Percentiles rank a stretch among this genome's conserved stretches.
These are phyloP conservation scores for Rhizoclosmatium globosum DNA, from an alignment of 192 early-diverging fungal genomes.

Conservation along the genomic window DNA sequence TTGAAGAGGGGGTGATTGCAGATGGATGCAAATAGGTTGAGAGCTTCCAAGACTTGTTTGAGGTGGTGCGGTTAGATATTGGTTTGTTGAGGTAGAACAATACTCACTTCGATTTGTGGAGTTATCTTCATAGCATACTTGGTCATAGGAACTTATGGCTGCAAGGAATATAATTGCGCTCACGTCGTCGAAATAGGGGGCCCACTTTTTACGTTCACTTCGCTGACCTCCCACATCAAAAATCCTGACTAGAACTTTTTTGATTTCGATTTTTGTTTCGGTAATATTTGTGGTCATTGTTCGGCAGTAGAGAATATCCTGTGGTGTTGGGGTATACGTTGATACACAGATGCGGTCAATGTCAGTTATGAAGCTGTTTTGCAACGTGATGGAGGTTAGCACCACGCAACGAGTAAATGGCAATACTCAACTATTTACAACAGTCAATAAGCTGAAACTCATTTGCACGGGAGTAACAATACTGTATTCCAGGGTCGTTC, in stretches of 20 bases:
- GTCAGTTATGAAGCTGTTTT: constrained; percentile 87
- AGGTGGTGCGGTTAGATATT: neutral
- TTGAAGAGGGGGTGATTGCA: constrained; percentile 55
- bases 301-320: constrained; percentile 75
- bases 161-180: constrained; percentile 70
- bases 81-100: neutral
- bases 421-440: constrained; percentile 47
- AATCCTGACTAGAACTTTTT: constrained; percentile 57
- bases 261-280: constrained; percentile 67
- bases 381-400: neutral
- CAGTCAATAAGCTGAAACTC: constrained; percentile 59
- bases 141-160: constrained; percentile 69
- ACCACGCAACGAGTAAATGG: constrained; percentile 20
- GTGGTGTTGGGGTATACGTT: constrained; percentile 68
- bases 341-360: constrained; percentile 68
- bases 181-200: constrained; percentile 72
- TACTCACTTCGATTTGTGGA: constrained; percentile 57
- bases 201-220: constrained; percentile 69
- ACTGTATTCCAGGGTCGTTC: constrained; percentile 55
- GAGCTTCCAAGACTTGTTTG: constrained; percentile 45
- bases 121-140: constrained; percentile 65
- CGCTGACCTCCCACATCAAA: constrained; percentile 75
- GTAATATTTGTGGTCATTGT: constrained; percentile 74
- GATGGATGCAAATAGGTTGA: constrained; percentile 50
- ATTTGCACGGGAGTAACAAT: constrained; percentile 44